These are phyloP conservation scores for Pestalotiopsis sp. DNA, from an alignment of 2,329 filamentous ascomycete genomes.

Conservation along the genomic window DNA sequence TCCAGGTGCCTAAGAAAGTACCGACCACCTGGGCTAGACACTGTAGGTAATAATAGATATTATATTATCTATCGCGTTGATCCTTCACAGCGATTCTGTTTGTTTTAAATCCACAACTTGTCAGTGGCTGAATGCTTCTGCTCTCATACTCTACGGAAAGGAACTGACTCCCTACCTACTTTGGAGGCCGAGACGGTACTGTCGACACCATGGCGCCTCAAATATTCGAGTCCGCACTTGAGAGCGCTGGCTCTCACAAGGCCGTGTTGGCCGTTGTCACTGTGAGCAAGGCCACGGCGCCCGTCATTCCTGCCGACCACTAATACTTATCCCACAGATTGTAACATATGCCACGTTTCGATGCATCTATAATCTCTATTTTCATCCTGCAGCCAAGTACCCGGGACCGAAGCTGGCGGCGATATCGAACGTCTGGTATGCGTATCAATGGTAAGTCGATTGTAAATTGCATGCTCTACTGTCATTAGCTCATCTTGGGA, in stretches of 20 bases:
- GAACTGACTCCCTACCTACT: neutral
- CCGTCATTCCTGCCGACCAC: neutral
- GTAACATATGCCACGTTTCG: slow-evolving; percentile 13
- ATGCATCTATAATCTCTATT: slow-evolving; percentile 17
- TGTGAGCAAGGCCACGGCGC: neutral
- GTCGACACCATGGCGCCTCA: neutral
- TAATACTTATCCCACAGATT: neutral
- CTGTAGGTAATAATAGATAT: too few relatives aligned
- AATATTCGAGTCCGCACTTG: neutral
- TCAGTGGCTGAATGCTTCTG: neutral
- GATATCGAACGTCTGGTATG: slow-evolving; percentile 17
- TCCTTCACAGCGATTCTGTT: neutral
- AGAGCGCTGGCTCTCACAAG: neutral
- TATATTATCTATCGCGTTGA: too few relatives aligned
- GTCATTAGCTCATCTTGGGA: neutral
- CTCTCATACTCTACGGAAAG: neutral
- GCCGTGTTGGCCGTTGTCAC: neutral
- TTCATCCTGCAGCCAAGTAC: slow-evolving; percentile 20
- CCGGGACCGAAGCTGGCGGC: slow-evolving; percentile 21
- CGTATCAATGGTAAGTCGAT: slow-evolving; percentile 18
- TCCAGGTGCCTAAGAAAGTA: too few relatives aligned
- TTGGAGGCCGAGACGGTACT: neutral
- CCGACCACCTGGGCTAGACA: too few relatives aligned
- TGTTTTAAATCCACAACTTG: neutral
- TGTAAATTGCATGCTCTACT: neutral